Evolutionary conservation across 2,329 filamentous ascomycete genomes (phyloP).

Genomic region (Aspergillus sp.): DNA sequence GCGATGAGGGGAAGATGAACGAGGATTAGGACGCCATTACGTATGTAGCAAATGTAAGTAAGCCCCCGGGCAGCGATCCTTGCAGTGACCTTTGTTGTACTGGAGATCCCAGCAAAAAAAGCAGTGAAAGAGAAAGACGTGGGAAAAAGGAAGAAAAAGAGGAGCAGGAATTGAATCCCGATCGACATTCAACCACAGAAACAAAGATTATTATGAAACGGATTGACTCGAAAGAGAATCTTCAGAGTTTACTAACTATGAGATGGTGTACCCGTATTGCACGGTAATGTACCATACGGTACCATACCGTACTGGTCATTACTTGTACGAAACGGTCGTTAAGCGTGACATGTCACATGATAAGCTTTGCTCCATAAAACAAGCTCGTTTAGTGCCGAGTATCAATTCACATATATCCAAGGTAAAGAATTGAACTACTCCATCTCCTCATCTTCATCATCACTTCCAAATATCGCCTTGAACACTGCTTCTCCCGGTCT

Average conservation of each 20-base stretch:
- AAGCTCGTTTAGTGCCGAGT: no score
- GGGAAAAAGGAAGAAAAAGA: not conserved
- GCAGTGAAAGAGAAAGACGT: not conserved
- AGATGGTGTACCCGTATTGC: not conserved
- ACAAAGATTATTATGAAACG: not conserved
- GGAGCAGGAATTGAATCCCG: slow-evolving; percentile 1
- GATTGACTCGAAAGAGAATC: not conserved
- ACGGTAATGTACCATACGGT: not conserved
- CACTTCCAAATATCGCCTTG: slow-evolving; percentile 87
- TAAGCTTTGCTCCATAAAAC: no score
- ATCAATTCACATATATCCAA: no score
- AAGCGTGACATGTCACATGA: no score
- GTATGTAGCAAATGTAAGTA: not conserved
- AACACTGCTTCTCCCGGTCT: slow-evolving; percentile 76
- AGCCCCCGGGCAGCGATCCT: not conserved
- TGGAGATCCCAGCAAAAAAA: not conserved
- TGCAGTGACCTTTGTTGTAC: slow-evolving; percentile 2
- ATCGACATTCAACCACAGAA: slow-evolving; percentile 6
- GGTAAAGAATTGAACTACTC: not conserved
- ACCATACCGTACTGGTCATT: not conserved
- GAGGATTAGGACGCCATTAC: not conserved
- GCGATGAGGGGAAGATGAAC: not conserved
- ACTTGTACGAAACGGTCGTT: no score
- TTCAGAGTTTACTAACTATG: not conserved
- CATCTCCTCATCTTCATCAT: slow-evolving; percentile 53